Conservation (phyloP, 495 filamentous ascomycete genomes). For the Penicillium bovifimosum region DNA sequence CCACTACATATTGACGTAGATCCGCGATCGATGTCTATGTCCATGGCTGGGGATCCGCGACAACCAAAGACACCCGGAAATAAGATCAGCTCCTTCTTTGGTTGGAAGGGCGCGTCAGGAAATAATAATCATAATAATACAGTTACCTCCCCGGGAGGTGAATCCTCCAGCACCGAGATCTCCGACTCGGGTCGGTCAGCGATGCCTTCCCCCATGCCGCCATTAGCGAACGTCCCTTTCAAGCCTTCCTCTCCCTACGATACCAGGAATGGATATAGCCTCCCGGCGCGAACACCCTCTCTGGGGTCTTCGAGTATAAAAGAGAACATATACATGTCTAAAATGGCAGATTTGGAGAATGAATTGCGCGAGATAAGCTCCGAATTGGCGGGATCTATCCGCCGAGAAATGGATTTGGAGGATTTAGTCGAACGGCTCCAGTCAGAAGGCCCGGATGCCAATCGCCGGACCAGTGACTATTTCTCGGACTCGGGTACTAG, state of each 20-base stretch:
- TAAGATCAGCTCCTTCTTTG: constrained; percentile 64
- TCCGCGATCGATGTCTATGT: constrained; percentile 31
- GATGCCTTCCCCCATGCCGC: constrained; percentile 52
- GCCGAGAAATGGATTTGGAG: constrained; percentile 93
- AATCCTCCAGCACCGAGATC: constrained; percentile 58
- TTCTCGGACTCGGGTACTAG: constrained; percentile 94
- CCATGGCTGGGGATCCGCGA: constrained; percentile 29
- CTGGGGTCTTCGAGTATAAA: constrained; percentile 36
- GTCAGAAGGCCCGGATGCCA: constrained; percentile 55
- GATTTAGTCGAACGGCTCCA: constrained; percentile 87
- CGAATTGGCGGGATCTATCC: constrained; percentile 87
- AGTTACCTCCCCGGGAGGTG: constrained; percentile 49
- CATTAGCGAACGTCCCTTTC: constrained; percentile 38
- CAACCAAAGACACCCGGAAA: constrained; percentile 56
- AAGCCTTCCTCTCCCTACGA: constrained; percentile 40
- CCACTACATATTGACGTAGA: constrained; percentile 38
- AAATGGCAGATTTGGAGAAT: constrained; percentile 72
- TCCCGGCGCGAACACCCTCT: constrained; percentile 31
- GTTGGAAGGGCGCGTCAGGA: constrained; percentile 49
- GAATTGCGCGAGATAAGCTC: constrained; percentile 89
- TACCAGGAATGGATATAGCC: constrained; percentile 36
- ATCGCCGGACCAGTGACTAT: constrained; percentile 89
- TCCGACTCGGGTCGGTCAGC: constrained; percentile 59
- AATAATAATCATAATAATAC: constrained; percentile 16
- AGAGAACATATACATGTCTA: constrained; percentile 48